Conservation (phyloP, 257 asterid species). For the Solanum chmielewskii region DNA sequence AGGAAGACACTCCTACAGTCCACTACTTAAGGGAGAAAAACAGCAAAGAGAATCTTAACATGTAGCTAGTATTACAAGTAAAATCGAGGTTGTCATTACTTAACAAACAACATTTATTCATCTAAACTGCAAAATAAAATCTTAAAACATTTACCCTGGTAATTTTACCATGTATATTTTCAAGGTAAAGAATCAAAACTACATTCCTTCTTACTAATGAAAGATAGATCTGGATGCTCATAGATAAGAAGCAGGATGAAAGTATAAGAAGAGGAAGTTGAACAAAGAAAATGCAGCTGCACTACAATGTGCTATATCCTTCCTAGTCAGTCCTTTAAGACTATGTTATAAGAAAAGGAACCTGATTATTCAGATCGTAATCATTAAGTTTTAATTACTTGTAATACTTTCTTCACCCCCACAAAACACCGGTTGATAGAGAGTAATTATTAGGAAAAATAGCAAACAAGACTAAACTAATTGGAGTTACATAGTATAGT, state of each 20-base stretch:
- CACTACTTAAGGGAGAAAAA: not conserved
- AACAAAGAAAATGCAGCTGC: not conserved
- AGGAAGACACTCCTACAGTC: not conserved
- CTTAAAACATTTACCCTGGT: not conserved
- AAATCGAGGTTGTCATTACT: not conserved
- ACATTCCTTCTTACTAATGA: not conserved
- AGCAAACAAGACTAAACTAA: not conserved
- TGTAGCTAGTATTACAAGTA: not conserved
- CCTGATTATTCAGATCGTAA: not conserved
- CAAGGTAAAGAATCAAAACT: not conserved
- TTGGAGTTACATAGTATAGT: not conserved
- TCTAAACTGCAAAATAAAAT: not conserved
- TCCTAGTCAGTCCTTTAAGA: not conserved
- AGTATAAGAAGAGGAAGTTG: not conserved
- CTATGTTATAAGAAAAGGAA: not conserved
- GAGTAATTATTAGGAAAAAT: not conserved
- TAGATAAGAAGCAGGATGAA: not conserved
- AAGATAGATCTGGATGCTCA: not conserved
- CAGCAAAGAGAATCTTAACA: not conserved
- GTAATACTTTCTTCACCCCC: not conserved
- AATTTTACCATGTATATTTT: not conserved
- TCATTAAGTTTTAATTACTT: not conserved
- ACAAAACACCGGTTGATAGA: not conserved
- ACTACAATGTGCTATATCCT: not conserved
- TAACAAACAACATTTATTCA: not conserved